Percentiles rank a stretch among this genome's conserved stretches.
Conservation (phyloP, 2,329 filamentous ascomycete species). For the Cercospora canescens region DNA sequence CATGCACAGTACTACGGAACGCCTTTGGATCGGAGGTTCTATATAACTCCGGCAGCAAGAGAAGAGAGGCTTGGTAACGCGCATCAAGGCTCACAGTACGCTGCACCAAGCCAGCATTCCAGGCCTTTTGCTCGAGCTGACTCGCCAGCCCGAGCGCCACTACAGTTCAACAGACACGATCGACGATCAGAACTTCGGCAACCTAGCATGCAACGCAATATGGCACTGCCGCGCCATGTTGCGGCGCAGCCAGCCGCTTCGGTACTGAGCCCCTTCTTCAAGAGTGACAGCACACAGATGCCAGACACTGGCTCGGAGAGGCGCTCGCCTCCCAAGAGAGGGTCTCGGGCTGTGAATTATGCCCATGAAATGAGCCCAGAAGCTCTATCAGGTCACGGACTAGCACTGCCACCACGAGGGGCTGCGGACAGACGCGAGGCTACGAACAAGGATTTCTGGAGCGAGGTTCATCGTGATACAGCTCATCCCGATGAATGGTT, state of each 20-base stretch:
- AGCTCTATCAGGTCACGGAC: neutral
- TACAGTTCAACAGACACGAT: neutral
- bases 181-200: neutral
- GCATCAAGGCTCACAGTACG: neutral
- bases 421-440: neutral
- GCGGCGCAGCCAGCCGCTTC: slow-evolving; percentile 20
- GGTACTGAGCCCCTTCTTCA: slow-evolving; percentile 45
- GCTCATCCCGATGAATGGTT: neutral
- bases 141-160: neutral
- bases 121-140: neutral
- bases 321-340: no score
- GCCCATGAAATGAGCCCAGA: neutral
- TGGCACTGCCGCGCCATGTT: neutral
- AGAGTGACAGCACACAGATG: neutral
- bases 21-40: neutral
- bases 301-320: neutral
- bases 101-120: neutral
- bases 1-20: neutral
- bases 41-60: neutral
- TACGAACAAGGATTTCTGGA: neutral
- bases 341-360: neutral
- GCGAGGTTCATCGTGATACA: neutral
- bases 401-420: neutral
- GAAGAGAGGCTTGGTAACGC: neutral
- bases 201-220: neutral